Conservation (phyloP, 1,284 basidiomycete species). For the Pseudozyma sp. region DNA sequence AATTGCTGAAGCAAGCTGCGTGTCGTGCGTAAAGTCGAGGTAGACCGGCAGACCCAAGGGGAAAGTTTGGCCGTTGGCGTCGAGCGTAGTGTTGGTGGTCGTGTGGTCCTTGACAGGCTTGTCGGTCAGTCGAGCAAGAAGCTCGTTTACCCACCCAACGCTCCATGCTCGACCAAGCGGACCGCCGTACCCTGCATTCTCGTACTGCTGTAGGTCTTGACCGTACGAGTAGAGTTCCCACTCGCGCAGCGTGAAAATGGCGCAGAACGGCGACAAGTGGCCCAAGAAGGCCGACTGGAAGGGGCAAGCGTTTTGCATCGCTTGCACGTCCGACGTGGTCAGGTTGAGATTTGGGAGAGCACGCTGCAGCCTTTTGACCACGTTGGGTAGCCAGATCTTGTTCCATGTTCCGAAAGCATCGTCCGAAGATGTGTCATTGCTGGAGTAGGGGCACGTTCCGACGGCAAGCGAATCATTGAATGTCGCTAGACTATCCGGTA, state of each 20-base stretch:
- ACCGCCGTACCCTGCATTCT: constrained; percentile 20
- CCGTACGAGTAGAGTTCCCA: constrained; percentile 32
- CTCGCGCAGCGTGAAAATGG: constrained; percentile 15
- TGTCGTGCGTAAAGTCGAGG: constrained; percentile 30
- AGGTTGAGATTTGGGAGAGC: constrained; percentile 24
- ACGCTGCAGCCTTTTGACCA: constrained; percentile 16
- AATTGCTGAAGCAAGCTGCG: constrained; percentile 18
- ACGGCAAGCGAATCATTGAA: constrained; percentile 21
- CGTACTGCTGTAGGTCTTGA: constrained; percentile 29
- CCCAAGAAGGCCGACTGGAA: constrained; percentile 28
- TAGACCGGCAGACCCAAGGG: constrained; percentile 14
- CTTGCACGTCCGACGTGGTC: constrained; percentile 20
- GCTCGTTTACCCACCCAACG: constrained; percentile 34
- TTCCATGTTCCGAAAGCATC: constrained; percentile 26
- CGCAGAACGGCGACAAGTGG: constrained; percentile 26
- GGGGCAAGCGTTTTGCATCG: constrained; percentile 28
- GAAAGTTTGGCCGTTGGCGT: constrained; percentile 13
- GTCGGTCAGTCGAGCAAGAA: constrained; percentile 26
- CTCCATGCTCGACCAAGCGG: constrained; percentile 23
- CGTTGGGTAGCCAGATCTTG: constrained; percentile 16
- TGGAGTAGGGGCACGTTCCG: constrained; percentile 19
- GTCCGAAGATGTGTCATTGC: constrained; percentile 24
- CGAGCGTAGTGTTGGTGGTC: constrained; percentile 23
- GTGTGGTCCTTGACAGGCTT: constrained; percentile 19
- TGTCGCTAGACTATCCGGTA: constrained; percentile 17